Evolutionary conservation across 352 stramenopile species (phyloP).

Genomic region (Globisporangium polare): DNA sequence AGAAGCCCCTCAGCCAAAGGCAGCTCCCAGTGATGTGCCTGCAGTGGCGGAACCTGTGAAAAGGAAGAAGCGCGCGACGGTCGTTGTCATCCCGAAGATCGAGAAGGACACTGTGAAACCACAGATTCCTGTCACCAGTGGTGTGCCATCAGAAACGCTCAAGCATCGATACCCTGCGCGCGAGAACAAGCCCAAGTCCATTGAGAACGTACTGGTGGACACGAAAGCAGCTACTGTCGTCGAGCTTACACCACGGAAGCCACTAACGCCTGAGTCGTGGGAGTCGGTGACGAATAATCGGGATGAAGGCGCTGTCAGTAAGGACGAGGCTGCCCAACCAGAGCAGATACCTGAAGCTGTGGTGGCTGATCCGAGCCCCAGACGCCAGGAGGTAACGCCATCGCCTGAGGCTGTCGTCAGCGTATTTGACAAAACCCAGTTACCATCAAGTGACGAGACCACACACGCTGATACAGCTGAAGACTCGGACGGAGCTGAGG

Average conservation of each 20-base stretch:
- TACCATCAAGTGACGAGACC: background rate
- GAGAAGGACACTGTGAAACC: constrained; percentile 12
- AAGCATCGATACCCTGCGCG: background rate
- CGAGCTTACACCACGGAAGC: background rate
- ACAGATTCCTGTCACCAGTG: background rate
- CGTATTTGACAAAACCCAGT: constrained; percentile 2
- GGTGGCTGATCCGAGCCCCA: constrained; percentile 9
- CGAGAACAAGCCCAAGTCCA: background rate
- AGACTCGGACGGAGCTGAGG: background rate
- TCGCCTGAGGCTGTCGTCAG: background rate
- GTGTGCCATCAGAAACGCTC: background rate
- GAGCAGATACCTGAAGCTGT: background rate
- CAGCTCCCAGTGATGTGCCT: background rate
- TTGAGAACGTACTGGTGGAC: background rate
- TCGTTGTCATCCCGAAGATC: constrained; percentile 20
- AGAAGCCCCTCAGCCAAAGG: background rate
- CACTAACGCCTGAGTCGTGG: background rate
- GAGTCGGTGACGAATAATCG: background rate
- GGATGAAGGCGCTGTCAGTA: no score
- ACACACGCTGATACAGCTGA: background rate
- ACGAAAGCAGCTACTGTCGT: background rate
- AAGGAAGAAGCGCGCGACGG: constrained; percentile 8
- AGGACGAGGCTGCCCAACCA: background rate
- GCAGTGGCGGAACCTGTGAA: background rate
- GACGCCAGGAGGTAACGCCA: constrained; percentile 15